Conservation (phyloP, 345 rosid genomes). For the Hypericum perforatum region DNA sequence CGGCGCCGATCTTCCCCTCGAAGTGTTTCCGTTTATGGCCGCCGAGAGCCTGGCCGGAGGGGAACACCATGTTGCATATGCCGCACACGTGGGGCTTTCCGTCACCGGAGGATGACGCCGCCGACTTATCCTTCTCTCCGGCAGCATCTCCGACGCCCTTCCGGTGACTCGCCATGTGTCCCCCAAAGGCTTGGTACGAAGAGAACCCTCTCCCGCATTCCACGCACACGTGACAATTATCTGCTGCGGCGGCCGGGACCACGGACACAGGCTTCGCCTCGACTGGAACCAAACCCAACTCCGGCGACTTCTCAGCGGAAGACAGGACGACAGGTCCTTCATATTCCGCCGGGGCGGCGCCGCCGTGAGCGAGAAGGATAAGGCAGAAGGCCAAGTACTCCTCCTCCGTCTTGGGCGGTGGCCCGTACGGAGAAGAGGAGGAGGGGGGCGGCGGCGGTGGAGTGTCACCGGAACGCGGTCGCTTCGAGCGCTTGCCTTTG, state of each 20-base stretch:
- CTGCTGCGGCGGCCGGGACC: too few relatives aligned
- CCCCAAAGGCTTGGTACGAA: slow-evolving; percentile 23
- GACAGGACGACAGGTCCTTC: too few relatives aligned
- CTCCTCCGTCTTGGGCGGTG: slow-evolving; percentile 7
- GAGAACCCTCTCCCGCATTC: slow-evolving; percentile 18
- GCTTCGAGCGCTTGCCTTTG: slow-evolving; percentile 81
- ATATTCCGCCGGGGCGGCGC: background rate
- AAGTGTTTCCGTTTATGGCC: slow-evolving; percentile 39
- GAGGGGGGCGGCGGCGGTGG: slow-evolving; percentile 83
- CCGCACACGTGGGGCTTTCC: slow-evolving; percentile 21
- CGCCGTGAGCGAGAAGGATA: slow-evolving; percentile 8
- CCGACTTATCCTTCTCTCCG: slow-evolving; percentile 8
- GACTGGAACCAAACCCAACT: too few relatives aligned
- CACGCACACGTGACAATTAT: slow-evolving; percentile 10
- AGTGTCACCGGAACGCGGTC: slow-evolving; percentile 67
- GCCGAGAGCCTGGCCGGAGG: slow-evolving; percentile 40
- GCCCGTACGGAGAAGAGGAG: slow-evolving; percentile 74
- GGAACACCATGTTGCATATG: slow-evolving; percentile 17
- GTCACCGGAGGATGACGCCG: slow-evolving; percentile 7
- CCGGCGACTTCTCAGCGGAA: too few relatives aligned
- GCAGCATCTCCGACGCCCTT: slow-evolving; percentile 5
- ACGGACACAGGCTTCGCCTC: background rate
- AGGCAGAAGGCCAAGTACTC: slow-evolving; percentile 12
- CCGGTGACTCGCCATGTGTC: slow-evolving; percentile 25
- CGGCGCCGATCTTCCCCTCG: slow-evolving; percentile 14